Conservation (phyloP, 1,284 basidiomycete species). For the Apiotrichum mycotoxinovorans region DNA sequence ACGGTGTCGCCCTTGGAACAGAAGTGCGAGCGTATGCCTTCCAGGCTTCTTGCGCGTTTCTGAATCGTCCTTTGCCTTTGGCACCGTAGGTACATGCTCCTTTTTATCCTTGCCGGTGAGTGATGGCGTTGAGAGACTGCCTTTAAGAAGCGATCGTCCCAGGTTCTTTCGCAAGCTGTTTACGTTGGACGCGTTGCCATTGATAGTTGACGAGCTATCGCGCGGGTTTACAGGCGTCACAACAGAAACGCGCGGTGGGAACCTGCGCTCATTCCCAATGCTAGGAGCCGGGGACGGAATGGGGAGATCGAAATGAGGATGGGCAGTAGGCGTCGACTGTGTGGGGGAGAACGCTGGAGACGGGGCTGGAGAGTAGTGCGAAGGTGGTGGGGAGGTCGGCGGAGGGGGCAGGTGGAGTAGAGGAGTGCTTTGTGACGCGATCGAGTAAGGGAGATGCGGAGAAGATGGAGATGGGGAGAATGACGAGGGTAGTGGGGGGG, state of each 20-base stretch:
- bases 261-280: neutral
- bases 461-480: neutral
- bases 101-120: slow-evolving; percentile 1
- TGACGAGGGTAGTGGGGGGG: neutral
- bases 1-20: slow-evolving; percentile 1
- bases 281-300: neutral
- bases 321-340: neutral
- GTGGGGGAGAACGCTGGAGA: neutral
- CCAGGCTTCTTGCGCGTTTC: neutral
- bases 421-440: too few species aligned
- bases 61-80: slow-evolving; percentile 1
- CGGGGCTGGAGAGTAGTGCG: neutral
- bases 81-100: neutral
- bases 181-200: neutral
- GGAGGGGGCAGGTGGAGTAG: neutral
- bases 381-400: neutral
- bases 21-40: neutral
- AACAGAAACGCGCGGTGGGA: neutral
- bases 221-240: slow-evolving; percentile 1
- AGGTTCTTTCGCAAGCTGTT: neutral
- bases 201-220: neutral
- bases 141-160: slow-evolving; percentile 1
- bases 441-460: neutral
- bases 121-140: neutral
- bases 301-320: neutral